phyloP scores from a whole-genome alignment of 1,284 basidiomycete genomes.

The Malassezia restricta region DNA sequence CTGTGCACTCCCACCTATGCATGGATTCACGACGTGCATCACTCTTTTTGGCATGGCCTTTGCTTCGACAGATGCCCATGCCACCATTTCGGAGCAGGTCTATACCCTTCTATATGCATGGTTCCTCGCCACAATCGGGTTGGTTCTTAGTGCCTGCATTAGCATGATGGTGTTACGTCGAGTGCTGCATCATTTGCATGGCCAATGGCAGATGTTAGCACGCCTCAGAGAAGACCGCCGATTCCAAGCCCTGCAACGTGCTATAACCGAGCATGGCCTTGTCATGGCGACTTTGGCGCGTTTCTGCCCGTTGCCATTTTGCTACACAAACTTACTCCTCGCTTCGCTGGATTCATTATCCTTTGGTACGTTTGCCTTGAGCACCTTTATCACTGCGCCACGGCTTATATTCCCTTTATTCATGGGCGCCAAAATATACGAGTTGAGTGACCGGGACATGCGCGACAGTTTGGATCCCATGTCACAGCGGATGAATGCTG shows the following conservation, averaged over 20 bases:
- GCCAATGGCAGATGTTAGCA: conserved; percentile 13
- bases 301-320: conserved; percentile 37
- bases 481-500: conserved; percentile 19
- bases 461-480: conserved; percentile 20
- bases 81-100: conserved; percentile 1
- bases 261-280: conserved; percentile 24
- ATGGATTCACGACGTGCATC: conserved; percentile 34
- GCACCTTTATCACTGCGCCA: conserved; percentile 32
- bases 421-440: conserved; percentile 31
- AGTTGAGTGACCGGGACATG: conserved; percentile 28
- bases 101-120: conserved; percentile 22
- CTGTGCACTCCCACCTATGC: conserved; percentile 27
- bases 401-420: conserved; percentile 41
- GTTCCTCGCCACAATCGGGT: conserved; percentile 25
- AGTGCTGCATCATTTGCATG: conserved; percentile 14
- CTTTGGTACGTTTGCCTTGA: conserved; percentile 24
- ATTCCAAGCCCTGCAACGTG: conserved; percentile 30
- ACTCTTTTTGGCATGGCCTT: conserved; percentile 36
- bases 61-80: conserved; percentile 5
- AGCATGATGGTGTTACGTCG: conserved; percentile 21
- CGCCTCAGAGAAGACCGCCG: conserved; percentile 21
- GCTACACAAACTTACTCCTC: conserved; percentile 25
- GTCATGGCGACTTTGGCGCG: conserved; percentile 35
- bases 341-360: conserved; percentile 27
- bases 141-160: conserved; percentile 26